These are phyloP conservation scores for Austroboletus festivus DNA, from an alignment of 768 basidiomycete species.

Conservation along the genomic window DNA sequence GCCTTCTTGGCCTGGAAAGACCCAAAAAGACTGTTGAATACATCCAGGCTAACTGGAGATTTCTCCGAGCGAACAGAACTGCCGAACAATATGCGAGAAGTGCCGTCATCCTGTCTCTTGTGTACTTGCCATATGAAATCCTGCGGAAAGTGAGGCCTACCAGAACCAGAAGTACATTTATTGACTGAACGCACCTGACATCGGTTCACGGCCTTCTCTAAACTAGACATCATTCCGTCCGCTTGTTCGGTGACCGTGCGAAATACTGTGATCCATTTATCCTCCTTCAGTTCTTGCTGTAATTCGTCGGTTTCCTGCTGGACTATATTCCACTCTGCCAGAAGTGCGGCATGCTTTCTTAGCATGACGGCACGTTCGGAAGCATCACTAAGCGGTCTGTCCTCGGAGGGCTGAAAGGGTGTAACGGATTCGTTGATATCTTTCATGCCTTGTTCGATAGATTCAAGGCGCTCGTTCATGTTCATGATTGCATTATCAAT, in stretches of 20 bases:
- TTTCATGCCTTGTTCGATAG: slow-evolving; percentile 69
- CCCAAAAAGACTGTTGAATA: slow-evolving; percentile 63
- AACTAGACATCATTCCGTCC: slow-evolving; percentile 94
- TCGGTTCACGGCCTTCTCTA: slow-evolving; percentile 89
- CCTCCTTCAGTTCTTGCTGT: slow-evolving; percentile 91
- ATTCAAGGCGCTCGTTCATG: slow-evolving; percentile 75
- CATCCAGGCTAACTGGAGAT: slow-evolving; percentile 52
- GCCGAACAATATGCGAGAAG: slow-evolving; percentile 40
- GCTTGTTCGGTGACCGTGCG: slow-evolving; percentile 92
- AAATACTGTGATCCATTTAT: slow-evolving; percentile 95
- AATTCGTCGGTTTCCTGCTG: slow-evolving; percentile 78
- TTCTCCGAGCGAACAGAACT: slow-evolving; percentile 50
- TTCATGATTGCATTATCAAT: slow-evolving; percentile 81
- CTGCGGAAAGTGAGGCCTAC: slow-evolving; percentile 35
- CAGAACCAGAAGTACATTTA: not conserved
- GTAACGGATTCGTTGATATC: slow-evolving; percentile 62
- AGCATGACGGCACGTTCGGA: slow-evolving; percentile 44
- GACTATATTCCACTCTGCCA: slow-evolving; percentile 78
- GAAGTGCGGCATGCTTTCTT: slow-evolving; percentile 70
- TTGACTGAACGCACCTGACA: slow-evolving; percentile 64
- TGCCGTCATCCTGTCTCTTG: slow-evolving; percentile 48
- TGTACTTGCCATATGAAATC: slow-evolving; percentile 87
- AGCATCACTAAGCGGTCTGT: slow-evolving; percentile 48
- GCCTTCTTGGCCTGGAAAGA: slow-evolving; percentile 88
- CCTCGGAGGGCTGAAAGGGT: slow-evolving; percentile 49